Base-by-base conservation (phyloP, 1,139 yeast genomes). In the Sugiyamaella grinbergsii region DNA sequence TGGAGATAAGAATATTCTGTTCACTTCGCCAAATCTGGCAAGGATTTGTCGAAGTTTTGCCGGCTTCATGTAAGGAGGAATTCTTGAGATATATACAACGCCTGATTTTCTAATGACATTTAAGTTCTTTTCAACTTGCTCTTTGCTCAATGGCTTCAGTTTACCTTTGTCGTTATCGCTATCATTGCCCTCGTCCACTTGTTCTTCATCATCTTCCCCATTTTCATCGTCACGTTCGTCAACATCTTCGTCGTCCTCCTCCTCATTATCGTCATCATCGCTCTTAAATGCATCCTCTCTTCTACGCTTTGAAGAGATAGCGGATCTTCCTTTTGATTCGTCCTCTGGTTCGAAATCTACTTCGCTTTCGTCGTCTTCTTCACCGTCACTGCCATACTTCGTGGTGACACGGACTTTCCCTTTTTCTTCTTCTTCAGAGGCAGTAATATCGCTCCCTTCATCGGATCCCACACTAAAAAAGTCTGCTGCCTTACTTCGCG, bases 21-120 rank as follows among this genome's bases (percentile, higher is more conserved):
- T 96, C 7, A 91, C 78, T 54, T 81, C 82, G 6, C 99, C 99
- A 69, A 91, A 94, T 57, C 89, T 74, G 1, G 82, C 68, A 33
- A 94, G 72, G 11, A 93, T 79, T 50, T 90, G 94, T 60, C 95
- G 78, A 70, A 93, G 74, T 65, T 90, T 93, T 2, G 85, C 80
- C 0, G 99, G 98, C 65, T 90, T 90, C 98, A 93, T 94, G 65
- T 86, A 93, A 28, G 98, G 98, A 0, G 99, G 99, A 7, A 94
- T 80, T 52, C 85, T 77, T 0, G 98, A 90, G 3, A 93, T 71
- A 62, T 93, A 94, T 20, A 95, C 84, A 1, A 94, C 97, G 2
- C 98, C 99, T 0, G 96, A 82, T 62, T 80, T 85, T 58, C 80
- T 81, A 33, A 81, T 70, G 58, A 75, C 76, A 18, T 68, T 62